A percentile compares a stretch with the other conserved stretches of the same genome.
Evolutionary conservation across 1,284 basidiomycete genomes (phyloP).

Genomic region (Cryptococcus floricola): DNA sequence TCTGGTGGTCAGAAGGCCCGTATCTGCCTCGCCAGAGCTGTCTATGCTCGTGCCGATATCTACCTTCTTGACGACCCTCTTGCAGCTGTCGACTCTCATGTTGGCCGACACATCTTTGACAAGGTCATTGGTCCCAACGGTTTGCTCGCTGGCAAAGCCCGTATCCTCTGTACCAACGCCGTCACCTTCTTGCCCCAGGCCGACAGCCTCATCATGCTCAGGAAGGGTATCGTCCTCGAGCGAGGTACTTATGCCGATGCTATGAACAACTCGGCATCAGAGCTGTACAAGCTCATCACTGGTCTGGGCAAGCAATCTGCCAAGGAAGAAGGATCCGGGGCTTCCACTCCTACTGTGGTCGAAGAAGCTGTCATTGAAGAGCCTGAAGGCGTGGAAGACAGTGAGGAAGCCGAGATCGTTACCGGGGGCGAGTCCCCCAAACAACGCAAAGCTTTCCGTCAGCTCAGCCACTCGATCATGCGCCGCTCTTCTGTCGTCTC

Average conservation of each 20-base stretch:
- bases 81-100: conserved; percentile 63
- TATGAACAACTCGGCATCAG: conserved; percentile 62
- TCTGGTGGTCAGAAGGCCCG: conserved; percentile 63
- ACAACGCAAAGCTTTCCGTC: conserved; percentile 30
- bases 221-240: conserved; percentile 80
- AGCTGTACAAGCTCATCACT: conserved; percentile 72
- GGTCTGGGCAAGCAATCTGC: conserved; percentile 52
- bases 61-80: conserved; percentile 58
- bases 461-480: conserved; percentile 35
- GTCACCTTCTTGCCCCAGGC: conserved; percentile 78
- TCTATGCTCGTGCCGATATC: conserved; percentile 59
- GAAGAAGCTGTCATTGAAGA: conserved; percentile 26
- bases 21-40: conserved; percentile 56
- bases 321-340: conserved; percentile 50
- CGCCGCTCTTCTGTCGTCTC: conserved; percentile 46
- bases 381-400: conserved; percentile 32
- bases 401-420: conserved; percentile 28
- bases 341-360: conserved; percentile 36
- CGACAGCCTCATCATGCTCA: conserved; percentile 74
- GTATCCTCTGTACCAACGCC: conserved; percentile 85
- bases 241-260: conserved; percentile 65
- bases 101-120: conserved; percentile 65
- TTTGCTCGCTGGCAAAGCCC: conserved; percentile 75
- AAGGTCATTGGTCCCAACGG: conserved; percentile 86
- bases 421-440: conserved; percentile 33